Percentiles rank a stretch among this genome's conserved stretches.
Evolutionary conservation across 108 stramenopile species (phyloP).

Genomic region (Bacterosira constricta): DNA sequence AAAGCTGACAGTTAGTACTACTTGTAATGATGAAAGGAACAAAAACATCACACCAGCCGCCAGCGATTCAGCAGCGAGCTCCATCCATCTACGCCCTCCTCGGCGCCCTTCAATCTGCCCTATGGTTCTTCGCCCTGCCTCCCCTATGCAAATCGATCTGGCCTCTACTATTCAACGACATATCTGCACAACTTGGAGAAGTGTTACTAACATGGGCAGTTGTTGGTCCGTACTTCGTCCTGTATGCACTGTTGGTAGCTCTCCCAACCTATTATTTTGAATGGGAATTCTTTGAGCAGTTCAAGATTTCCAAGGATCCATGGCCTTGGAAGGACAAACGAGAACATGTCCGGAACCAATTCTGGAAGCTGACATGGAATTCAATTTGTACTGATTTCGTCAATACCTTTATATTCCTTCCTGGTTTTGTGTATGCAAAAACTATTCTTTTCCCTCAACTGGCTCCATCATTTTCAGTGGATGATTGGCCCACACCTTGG

Average conservation of each 20-base stretch:
- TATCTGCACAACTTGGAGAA: constrained; percentile 12
- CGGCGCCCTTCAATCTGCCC: constrained; percentile 22
- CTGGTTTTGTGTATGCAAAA: constrained; percentile 18
- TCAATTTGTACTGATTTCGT: constrained; percentile 12
- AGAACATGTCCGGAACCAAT: constrained; percentile 12
- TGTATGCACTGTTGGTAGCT: constrained; percentile 19
- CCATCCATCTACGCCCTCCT: constrained; percentile 32
- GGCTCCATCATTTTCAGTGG: constrained; percentile 26
- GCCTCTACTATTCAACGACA: constrained; percentile 5
- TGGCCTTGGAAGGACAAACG: constrained; percentile 38
- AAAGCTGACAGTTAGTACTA: not conserved
- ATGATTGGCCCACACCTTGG: constrained; percentile 36
- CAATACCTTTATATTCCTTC: constrained; percentile 14
- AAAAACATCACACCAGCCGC: not conserved
- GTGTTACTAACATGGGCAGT: constrained; percentile 2
- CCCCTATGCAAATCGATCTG: constrained; percentile 12
- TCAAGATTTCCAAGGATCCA: constrained; percentile 35
- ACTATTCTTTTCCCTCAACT: not conserved
- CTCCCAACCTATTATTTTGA: constrained; percentile 22
- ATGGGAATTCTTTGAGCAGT: constrained; percentile 36
- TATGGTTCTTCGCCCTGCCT: constrained; percentile 44
- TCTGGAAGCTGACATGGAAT: constrained; percentile 24
- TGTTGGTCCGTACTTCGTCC: constrained; percentile 10
- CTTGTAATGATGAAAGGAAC: not conserved
- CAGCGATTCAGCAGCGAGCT: constrained; percentile 7